These are phyloP conservation scores for Microbotryum lychnidis-dioicae DNA, from an alignment of 1,284 basidiomycete genomes.

Conservation along the genomic window DNA sequence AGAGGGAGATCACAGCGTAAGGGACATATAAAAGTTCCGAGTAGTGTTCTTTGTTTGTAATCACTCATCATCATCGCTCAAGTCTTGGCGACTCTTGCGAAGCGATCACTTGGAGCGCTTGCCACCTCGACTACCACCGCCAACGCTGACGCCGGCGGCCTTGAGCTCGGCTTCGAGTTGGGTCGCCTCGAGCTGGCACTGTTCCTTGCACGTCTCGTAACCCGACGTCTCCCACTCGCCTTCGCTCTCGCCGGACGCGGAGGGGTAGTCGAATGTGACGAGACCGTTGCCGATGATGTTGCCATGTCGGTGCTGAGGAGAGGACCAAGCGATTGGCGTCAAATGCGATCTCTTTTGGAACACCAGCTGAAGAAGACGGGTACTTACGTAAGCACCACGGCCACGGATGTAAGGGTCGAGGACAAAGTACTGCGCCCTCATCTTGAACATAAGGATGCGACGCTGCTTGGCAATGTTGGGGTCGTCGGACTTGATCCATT, in stretches of 20 bases:
- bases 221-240: constrained; percentile 26
- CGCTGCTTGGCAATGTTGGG: constrained; percentile 32
- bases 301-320: constrained; percentile 30
- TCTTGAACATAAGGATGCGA: constrained; percentile 36
- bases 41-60: no score
- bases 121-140: background rate
- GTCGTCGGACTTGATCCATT: constrained; percentile 36
- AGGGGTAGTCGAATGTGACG: constrained; percentile 28
- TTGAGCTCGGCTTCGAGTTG: constrained; percentile 9
- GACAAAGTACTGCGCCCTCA: constrained; percentile 39
- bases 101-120: background rate
- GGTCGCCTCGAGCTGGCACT: constrained; percentile 12
- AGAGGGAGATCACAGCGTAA: no score
- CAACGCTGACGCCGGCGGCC: background rate
- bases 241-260: constrained; percentile 13
- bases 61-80: no score
- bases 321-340: background rate
- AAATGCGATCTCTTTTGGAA: no score
- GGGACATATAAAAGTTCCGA: no score
- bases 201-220: constrained; percentile 15
- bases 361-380: background rate
- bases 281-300: constrained; percentile 38
- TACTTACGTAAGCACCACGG: constrained; percentile 30
- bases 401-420: constrained; percentile 39
- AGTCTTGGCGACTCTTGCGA: background rate